Evolutionary conservation across 1,284 basidiomycete genomes (phyloP).

Genomic region (Cryptococcus sp.): DNA sequence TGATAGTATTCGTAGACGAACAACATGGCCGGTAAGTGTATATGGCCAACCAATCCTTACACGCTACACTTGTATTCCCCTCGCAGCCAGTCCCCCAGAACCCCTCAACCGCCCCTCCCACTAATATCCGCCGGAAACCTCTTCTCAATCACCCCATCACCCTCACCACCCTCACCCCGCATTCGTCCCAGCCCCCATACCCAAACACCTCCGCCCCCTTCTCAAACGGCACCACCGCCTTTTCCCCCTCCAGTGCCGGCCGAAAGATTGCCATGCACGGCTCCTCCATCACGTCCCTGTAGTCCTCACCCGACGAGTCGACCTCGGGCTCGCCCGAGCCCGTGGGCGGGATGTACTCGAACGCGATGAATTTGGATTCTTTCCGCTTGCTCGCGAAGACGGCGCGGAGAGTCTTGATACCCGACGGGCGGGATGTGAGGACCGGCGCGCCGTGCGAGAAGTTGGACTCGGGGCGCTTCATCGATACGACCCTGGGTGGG

Average conservation of each 20-base stretch:
- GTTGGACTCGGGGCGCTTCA: slow-evolving; percentile 8
- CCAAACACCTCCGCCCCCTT: slow-evolving; percentile 38
- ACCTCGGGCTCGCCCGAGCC: slow-evolving; percentile 46
- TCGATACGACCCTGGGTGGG: slow-evolving; percentile 13
- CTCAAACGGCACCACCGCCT: slow-evolving; percentile 37
- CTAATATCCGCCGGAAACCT: not conserved
- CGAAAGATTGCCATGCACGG: slow-evolving; percentile 31
- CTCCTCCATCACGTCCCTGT: slow-evolving; percentile 46
- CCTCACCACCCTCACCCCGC: slow-evolving; percentile 20
- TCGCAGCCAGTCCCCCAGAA: too few relatives aligned
- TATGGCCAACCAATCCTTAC: not conserved
- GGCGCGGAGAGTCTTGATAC: slow-evolving; percentile 27
- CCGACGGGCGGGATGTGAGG: slow-evolving; percentile 20
- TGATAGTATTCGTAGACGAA: too few relatives aligned
- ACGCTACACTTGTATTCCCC: not conserved
- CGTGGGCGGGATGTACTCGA: slow-evolving; percentile 35
- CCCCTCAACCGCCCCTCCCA: not conserved
- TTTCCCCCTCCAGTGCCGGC: slow-evolving; percentile 17
- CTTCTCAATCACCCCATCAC: slow-evolving; percentile 13
- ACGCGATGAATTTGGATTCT: slow-evolving; percentile 35
- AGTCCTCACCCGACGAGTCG: slow-evolving; percentile 42
- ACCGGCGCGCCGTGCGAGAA: slow-evolving; percentile 6
- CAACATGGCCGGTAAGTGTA: not conserved
- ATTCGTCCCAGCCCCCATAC: slow-evolving; percentile 4
- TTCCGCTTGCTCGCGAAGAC: slow-evolving; percentile 30